Conservation (phyloP, 1,139 yeast species). For the Sugiyamaella novakii region DNA sequence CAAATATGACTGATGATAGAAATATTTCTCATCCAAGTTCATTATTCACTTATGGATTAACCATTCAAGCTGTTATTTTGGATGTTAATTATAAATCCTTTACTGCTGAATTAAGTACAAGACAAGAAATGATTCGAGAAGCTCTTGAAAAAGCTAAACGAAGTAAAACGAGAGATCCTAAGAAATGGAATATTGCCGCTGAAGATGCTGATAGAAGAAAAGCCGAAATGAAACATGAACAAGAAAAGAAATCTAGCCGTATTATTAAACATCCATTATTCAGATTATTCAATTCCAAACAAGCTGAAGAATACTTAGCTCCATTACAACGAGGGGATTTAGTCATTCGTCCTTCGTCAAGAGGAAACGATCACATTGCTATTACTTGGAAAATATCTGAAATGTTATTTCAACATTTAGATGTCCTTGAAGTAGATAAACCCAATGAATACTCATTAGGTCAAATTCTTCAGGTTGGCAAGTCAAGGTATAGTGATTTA, state of each 20-base stretch:
- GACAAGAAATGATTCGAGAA: constrained; percentile 63
- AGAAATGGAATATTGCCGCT: constrained; percentile 81
- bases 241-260: constrained; percentile 61
- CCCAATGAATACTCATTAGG: constrained; percentile 65
- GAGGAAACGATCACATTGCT: constrained; percentile 84
- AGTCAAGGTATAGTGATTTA: constrained; percentile 71
- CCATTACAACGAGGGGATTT: constrained; percentile 88
- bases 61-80: constrained; percentile 78
- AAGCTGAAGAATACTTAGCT: constrained; percentile 92
- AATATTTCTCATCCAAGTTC: constrained; percentile 49
- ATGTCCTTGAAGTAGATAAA: constrained; percentile 73
- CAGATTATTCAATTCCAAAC: constrained; percentile 76
- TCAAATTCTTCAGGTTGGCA: constrained; percentile 67
- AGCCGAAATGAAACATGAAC: constrained; percentile 53
- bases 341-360: constrained; percentile 92
- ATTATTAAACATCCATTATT: constrained; percentile 91
- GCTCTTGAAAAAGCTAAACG: constrained; percentile 49
- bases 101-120: constrained; percentile 70
- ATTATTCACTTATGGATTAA: constrained; percentile 67
- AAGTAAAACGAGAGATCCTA: constrained; percentile 48
- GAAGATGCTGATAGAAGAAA: constrained; percentile 64
- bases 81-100: constrained; percentile 72
- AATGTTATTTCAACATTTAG: constrained; percentile 86
- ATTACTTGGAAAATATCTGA: constrained; percentile 97
- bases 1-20: constrained; percentile 62